phyloP scores from a whole-genome alignment of 495 filamentous ascomycete genomes.

The Emericellopsis terricola region DNA sequence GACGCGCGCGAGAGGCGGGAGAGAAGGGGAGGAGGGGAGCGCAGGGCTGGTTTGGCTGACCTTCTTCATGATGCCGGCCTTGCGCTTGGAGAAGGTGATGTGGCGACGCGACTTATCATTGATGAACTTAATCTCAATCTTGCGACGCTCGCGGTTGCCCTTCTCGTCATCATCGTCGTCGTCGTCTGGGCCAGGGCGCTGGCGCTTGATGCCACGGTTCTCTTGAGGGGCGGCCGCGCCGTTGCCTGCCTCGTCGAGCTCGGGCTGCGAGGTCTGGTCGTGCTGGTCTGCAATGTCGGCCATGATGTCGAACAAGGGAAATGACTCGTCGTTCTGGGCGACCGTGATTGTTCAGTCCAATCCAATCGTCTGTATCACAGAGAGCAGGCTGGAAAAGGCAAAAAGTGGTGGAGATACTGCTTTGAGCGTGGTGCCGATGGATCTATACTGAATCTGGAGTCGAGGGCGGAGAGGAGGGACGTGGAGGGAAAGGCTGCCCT shows the following conservation, averaged over 20 bases:
- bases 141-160: slow-evolving; percentile 92
- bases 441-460: slow-evolving; percentile 34
- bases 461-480: slow-evolving; percentile 23
- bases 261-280: slow-evolving; percentile 38
- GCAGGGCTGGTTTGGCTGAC: slow-evolving; percentile 29
- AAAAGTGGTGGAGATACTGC: slow-evolving; percentile 32
- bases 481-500: too few relatives aligned
- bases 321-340: too few relatives aligned
- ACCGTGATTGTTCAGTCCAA: slow-evolving; percentile 4
- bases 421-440: slow-evolving; percentile 39
- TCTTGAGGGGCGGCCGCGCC: slow-evolving; percentile 40
- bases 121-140: slow-evolving; percentile 99
- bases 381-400: slow-evolving; percentile 22
- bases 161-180: slow-evolving; percentile 98
- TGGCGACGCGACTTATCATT: slow-evolving; percentile 99
- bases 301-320: too few relatives aligned
- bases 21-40: not conserved
- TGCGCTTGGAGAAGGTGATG: slow-evolving; percentile 99
- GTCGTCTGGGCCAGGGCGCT: slow-evolving; percentile 63
- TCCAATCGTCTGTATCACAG: slow-evolving; percentile 25
- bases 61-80: slow-evolving; percentile 99
- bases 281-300: slow-evolving; percentile 45
- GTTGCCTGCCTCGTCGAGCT: slow-evolving; percentile 48
- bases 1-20: not conserved
- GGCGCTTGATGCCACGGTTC: slow-evolving; percentile 75